phyloP scores from a whole-genome alignment of 768 basidiomycete species.

The Russula vinacea region DNA sequence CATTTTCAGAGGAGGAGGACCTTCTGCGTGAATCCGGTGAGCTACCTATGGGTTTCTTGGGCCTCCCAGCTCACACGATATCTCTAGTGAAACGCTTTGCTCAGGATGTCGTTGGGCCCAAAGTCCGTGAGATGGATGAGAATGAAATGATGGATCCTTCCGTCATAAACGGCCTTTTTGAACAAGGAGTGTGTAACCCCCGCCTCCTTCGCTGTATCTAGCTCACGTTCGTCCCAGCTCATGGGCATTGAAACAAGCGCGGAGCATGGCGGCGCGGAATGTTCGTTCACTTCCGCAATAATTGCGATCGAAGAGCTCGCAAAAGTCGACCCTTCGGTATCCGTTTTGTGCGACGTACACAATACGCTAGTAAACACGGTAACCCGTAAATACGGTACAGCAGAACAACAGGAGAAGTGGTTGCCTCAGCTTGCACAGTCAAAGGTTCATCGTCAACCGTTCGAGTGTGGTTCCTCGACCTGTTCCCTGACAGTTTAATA shows the following conservation, averaged over 20 bases:
- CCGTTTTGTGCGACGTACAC: conserved; percentile 96
- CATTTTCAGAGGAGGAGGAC: conserved; percentile 90
- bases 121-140: conserved; percentile 97
- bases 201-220: conserved; percentile 1
- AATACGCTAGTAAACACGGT: conserved; percentile 98
- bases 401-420: conserved; percentile 85
- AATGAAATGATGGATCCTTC: conserved; percentile 89
- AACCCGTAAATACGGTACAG: conserved; percentile 77
- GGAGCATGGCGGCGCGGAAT: conserved; percentile 82
- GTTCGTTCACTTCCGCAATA: conserved; percentile 91
- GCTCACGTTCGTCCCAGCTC: conserved; percentile 48
- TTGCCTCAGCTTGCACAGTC: conserved; percentile 75
- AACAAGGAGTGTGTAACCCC: conserved; percentile 73
- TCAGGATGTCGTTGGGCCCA: conserved; percentile 82
- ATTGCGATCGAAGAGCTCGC: conserved; percentile 97
- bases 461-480: neutral
- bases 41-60: conserved; percentile 29
- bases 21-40: conserved; percentile 90
- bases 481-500: conserved; percentile 35
- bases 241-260: conserved; percentile 95
- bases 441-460: conserved; percentile 49
- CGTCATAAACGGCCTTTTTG: conserved; percentile 85
- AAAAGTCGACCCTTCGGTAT: conserved; percentile 92
- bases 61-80: conserved; percentile 19
- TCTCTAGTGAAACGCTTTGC: conserved; percentile 80